A percentile compares a stretch with the other conserved stretches of the same genome.
Conservation (phyloP, 345 rosid species). For the Acer negundo region DNA sequence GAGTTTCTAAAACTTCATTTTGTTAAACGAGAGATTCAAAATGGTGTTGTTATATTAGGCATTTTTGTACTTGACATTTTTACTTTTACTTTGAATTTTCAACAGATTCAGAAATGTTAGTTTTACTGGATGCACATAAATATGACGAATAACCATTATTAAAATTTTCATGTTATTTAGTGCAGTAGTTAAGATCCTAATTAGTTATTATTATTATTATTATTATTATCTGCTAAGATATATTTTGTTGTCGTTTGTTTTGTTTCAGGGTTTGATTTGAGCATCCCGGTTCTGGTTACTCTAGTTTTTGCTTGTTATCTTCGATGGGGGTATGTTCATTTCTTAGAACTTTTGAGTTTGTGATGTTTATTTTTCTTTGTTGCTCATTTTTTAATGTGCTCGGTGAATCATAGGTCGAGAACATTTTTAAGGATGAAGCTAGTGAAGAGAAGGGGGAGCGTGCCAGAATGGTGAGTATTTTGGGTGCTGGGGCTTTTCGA, state of each 20-base stretch:
- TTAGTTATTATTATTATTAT: slow-evolving; percentile 1
- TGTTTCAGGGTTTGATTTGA: slow-evolving; percentile 26
- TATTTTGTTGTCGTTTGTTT: not conserved
- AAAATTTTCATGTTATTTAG: not conserved
- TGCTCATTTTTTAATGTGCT: not conserved
- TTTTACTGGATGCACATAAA: not conserved
- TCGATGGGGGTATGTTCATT: slow-evolving; percentile 35
- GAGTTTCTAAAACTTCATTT: not conserved
- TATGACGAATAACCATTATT: not conserved
- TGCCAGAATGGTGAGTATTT: slow-evolving; percentile 82
- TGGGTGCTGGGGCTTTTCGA: not conserved
- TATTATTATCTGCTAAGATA: not conserved
- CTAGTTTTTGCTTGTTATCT: not conserved
- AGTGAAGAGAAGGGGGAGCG: slow-evolving; percentile 95
- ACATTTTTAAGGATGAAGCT: slow-evolving; percentile 87
- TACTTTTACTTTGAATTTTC: not conserved
- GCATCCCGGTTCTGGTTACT: slow-evolving; percentile 11
- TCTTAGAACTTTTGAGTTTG: slow-evolving; percentile 7
- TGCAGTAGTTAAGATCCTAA: not conserved
- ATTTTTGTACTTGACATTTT: not conserved
- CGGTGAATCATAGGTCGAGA: slow-evolving; percentile 53
- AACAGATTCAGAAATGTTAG: not conserved
- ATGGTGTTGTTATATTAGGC: not conserved
- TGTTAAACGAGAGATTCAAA: not conserved
- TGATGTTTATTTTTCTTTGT: not conserved